Evolutionary conservation across 2,329 filamentous ascomycete species (phyloP).

Genomic region (Xylariaceae sp.): DNA sequence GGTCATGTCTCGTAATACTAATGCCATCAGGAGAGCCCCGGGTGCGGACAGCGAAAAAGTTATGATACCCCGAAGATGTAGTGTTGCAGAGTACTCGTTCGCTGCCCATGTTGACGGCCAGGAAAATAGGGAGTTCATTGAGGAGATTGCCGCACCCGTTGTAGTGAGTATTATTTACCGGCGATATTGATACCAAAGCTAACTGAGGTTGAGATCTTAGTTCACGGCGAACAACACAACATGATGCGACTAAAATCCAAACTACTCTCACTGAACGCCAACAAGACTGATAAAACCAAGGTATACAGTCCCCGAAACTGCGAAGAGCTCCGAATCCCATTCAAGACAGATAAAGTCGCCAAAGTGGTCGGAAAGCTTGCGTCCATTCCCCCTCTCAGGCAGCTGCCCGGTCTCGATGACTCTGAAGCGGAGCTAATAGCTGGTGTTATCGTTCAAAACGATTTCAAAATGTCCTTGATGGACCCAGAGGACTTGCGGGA

Average conservation of each 20-base stretch:
- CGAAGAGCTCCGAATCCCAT: constrained; percentile 92
- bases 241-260: constrained; percentile 98
- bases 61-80: constrained; percentile 91
- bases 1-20: constrained; percentile 80
- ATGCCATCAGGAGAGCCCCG: constrained; percentile 67
- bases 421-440: constrained; percentile 67
- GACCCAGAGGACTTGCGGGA: constrained; percentile 94
- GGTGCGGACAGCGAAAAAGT: constrained; percentile 81
- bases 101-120: constrained; percentile 95
- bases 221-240: constrained; percentile 96
- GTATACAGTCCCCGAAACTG: constrained; percentile 95
- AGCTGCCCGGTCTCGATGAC: constrained; percentile 40
- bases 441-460: constrained; percentile 94
- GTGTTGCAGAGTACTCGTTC: constrained; percentile 92
- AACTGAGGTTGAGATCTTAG: constrained; percentile 72
- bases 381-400: constrained; percentile 72
- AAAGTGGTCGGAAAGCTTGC: constrained; percentile 96
- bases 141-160: constrained; percentile 88
- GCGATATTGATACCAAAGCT: constrained; percentile 11
- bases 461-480: constrained; percentile 97
- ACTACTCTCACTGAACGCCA: constrained; percentile 86
- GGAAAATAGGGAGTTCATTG: constrained; percentile 96
- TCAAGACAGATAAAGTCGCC: constrained; percentile 92
- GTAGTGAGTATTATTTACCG: constrained; percentile 69
- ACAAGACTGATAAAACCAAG: constrained; percentile 82